Conservation (phyloP, 176 grass and related monocot genomes). For the Areca catechu region DNA sequence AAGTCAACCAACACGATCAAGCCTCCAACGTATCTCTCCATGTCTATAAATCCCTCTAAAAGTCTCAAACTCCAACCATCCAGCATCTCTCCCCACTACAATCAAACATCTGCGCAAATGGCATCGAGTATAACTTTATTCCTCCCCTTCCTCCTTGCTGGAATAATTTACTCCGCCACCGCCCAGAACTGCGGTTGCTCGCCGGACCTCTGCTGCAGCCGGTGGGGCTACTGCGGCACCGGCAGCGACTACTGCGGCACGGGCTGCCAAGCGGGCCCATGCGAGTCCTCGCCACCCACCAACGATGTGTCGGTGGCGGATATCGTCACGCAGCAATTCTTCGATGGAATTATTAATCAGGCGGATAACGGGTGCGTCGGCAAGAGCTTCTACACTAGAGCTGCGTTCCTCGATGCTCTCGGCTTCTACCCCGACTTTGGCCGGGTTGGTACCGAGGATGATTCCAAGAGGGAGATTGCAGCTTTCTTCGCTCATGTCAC, state of each 20-base stretch:
- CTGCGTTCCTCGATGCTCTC: constrained; percentile 51
- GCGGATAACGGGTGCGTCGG: constrained; percentile 30
- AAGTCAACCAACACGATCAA: no score
- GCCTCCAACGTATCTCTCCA: no score
- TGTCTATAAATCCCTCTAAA: no score
- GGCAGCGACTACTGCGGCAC: constrained; percentile 30
- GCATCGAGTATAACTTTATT: no score
- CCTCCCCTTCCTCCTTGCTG: no score
- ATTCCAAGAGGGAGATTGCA: constrained; percentile 75
- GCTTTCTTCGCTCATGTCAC: constrained; percentile 76
- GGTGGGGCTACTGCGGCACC: constrained; percentile 37
- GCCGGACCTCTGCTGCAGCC: constrained; percentile 35
- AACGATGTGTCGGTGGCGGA: constrained; percentile 29
- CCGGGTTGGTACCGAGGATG: constrained; percentile 41
- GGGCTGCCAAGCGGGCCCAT: constrained; percentile 36
- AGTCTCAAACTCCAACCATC: no score
- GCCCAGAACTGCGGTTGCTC: constrained; percentile 37
- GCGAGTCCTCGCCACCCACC: constrained; percentile 25
- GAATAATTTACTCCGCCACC: no score
- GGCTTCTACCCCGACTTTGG: constrained; percentile 42
- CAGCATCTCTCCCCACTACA: no score
- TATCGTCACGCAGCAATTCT: constrained; percentile 27
- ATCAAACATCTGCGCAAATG: no score
- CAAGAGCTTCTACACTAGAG: constrained; percentile 59
- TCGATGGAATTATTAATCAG: constrained; percentile 57